Percentiles rank a stretch among this genome's conserved stretches.
These are phyloP conservation scores for Cladosporium sp. DNA, from an alignment of 2,329 filamentous ascomycete genomes.

Conservation along the genomic window DNA sequence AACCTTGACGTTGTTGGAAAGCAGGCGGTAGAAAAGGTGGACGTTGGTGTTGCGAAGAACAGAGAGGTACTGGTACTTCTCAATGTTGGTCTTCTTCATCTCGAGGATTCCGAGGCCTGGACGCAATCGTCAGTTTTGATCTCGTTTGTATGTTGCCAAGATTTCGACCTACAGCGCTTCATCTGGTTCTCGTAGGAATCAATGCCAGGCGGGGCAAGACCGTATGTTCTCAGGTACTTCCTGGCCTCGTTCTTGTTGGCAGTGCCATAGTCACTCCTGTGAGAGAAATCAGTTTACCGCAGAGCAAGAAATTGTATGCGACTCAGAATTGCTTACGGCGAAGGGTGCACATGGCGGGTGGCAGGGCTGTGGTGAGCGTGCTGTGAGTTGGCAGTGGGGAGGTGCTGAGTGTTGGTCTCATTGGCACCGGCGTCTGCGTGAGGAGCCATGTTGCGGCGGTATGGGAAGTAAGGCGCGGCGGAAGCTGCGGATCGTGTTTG, in stretches of 20 bases:
- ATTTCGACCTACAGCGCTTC: conserved; percentile 42
- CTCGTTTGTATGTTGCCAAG: conserved; percentile 16
- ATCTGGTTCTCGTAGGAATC: conserved; percentile 49
- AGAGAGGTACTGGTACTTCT: conserved; percentile 81
- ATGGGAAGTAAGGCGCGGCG: conserved; percentile 2
- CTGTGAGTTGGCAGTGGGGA: conserved; percentile 33
- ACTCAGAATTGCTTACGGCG: conserved; percentile 21
- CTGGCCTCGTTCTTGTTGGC: conserved; percentile 47
- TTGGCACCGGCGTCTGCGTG: conserved; percentile 5
- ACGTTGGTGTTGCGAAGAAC: conserved; percentile 70
- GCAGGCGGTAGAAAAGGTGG: conserved; percentile 77
- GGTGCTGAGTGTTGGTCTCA: background rate
- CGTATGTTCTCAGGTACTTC: conserved; percentile 49
- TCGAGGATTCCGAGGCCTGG: conserved; percentile 69
- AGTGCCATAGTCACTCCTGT: conserved; percentile 47
- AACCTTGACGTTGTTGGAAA: conserved; percentile 67
- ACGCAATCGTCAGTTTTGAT: conserved; percentile 21
- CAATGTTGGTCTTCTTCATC: conserved; percentile 64
- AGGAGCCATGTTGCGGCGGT: conserved; percentile 7
- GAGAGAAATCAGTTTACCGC: conserved; percentile 12
- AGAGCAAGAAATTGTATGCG: no score
- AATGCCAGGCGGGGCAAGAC: conserved; percentile 48
- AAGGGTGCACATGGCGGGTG: conserved; percentile 36
- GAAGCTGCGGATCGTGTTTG: conserved; percentile 17
- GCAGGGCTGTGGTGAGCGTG: conserved; percentile 27